Conservation (phyloP, 305 asterid species). For the Fraxinus platypoda region DNA sequence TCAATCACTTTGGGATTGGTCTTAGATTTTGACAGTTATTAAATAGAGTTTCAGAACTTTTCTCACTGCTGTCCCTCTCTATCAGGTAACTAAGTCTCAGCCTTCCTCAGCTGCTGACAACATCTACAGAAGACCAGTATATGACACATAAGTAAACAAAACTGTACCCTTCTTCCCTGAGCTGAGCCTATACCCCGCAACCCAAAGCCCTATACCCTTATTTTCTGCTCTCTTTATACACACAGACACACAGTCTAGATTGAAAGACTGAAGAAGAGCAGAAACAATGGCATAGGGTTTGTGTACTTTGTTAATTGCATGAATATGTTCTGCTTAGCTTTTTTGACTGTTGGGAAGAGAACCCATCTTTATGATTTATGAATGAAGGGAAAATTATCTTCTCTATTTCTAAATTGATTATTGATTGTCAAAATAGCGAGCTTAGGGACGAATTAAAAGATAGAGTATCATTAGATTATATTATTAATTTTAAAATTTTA, state of each 20-base stretch:
- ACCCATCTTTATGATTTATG: neutral
- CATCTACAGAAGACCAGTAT: neutral
- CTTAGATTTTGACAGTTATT: neutral
- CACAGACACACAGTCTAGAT: neutral
- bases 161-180: neutral
- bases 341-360: neutral
- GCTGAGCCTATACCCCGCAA: neutral
- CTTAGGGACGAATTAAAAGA: no score
- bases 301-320: neutral
- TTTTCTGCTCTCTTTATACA: neutral
- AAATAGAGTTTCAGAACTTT: neutral
- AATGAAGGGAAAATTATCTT: neutral
- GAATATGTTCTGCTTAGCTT: neutral
- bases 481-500: no score
- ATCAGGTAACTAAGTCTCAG: neutral
- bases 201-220: neutral
- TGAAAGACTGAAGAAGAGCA: neutral
- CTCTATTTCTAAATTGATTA: no score
- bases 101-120: neutral
- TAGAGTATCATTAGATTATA: no score
- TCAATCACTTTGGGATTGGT: neutral
- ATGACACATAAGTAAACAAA: neutral
- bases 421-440: neutral
- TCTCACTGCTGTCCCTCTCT: neutral
- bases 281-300: neutral